Evolutionary conservation across 352 stramenopile genomes (phyloP).

Genomic region (Pythium monospermum): DNA sequence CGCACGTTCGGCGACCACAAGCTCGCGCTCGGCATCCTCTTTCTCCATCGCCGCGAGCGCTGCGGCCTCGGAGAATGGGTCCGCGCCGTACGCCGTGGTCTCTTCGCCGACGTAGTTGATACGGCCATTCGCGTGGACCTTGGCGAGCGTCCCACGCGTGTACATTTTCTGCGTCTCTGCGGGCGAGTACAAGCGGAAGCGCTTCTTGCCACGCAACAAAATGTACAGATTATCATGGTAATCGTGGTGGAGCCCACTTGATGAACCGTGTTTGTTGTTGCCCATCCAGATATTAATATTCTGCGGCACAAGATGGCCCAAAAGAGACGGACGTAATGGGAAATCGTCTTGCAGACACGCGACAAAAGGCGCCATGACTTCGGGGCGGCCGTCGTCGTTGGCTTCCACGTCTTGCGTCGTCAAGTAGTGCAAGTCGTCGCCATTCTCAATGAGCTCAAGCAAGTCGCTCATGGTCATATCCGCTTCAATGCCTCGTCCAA

Average conservation of each 20-base stretch:
- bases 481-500: conserved; percentile 83
- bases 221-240: conserved; percentile 99
- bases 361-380: conserved; percentile 85
- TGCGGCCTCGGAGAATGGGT: conserved; percentile 48
- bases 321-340: conserved; percentile 78
- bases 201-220: conserved; percentile 91
- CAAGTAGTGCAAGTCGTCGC: conserved; percentile 83
- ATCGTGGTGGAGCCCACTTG: conserved; percentile 95
- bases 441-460: conserved; percentile 54
- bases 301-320: conserved; percentile 87
- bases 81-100: conserved; percentile 75
- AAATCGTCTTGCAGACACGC: conserved; percentile 69
- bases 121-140: conserved; percentile 92
- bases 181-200: conserved; percentile 93
- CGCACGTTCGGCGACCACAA: conserved; percentile 50
- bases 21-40: conserved; percentile 52
- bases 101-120: conserved; percentile 94
- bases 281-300: conserved; percentile 98
- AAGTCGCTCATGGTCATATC: conserved; percentile 78
- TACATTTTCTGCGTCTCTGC: conserved; percentile 90
- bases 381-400: conserved; percentile 67
- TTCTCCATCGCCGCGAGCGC: conserved; percentile 60
- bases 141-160: conserved; percentile 69
- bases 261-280: conserved; percentile 74
- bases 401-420: conserved; percentile 88